phyloP scores from a whole-genome alignment of 768 basidiomycete genomes.

The Suillus discolor region DNA sequence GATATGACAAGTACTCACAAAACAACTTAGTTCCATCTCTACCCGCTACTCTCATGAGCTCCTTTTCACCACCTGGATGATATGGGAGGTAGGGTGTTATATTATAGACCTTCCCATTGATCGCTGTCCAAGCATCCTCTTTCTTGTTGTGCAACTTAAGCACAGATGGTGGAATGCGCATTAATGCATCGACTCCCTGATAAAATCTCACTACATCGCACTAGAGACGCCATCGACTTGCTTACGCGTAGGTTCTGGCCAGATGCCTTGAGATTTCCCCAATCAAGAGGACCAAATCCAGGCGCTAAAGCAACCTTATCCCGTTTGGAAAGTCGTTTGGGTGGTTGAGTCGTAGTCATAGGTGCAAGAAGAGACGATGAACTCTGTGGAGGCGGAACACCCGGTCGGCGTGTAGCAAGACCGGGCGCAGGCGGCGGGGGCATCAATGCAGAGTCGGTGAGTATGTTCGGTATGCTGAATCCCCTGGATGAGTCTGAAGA shows the following conservation, averaged over 20 bases:
- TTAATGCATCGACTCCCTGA: slow-evolving; percentile 70
- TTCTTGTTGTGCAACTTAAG: slow-evolving; percentile 79
- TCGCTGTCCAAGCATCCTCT: slow-evolving; percentile 91
- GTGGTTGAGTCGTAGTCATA: slow-evolving; percentile 62
- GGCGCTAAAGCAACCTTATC: slow-evolving; percentile 89
- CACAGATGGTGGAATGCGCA: slow-evolving; percentile 74
- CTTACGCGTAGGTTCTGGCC: slow-evolving; percentile 78
- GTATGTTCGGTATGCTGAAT: slow-evolving; percentile 28
- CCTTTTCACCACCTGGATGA: slow-evolving; percentile 93
- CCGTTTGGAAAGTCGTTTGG: slow-evolving; percentile 58
- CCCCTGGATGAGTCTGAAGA: slow-evolving; percentile 7
- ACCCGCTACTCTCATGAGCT: slow-evolving; percentile 94
- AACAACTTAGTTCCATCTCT: slow-evolving; percentile 95
- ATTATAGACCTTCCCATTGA: slow-evolving; percentile 95
- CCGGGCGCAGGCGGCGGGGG: slow-evolving; percentile 49
- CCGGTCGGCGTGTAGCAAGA: slow-evolving; percentile 39
- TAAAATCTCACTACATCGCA: not conserved
- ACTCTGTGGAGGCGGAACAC: slow-evolving; percentile 27
- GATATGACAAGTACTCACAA: slow-evolving; percentile 51
- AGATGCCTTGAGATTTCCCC: slow-evolving; percentile 85
- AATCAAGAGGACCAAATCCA: slow-evolving; percentile 91
- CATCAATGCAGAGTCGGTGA: slow-evolving; percentile 55
- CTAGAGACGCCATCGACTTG: slow-evolving; percentile 7
- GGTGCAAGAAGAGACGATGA: slow-evolving; percentile 57
- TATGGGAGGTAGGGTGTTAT: slow-evolving; percentile 89